Evolutionary conservation across 1,284 basidiomycete species (phyloP).

Genomic region (Leccinum fallax): DNA sequence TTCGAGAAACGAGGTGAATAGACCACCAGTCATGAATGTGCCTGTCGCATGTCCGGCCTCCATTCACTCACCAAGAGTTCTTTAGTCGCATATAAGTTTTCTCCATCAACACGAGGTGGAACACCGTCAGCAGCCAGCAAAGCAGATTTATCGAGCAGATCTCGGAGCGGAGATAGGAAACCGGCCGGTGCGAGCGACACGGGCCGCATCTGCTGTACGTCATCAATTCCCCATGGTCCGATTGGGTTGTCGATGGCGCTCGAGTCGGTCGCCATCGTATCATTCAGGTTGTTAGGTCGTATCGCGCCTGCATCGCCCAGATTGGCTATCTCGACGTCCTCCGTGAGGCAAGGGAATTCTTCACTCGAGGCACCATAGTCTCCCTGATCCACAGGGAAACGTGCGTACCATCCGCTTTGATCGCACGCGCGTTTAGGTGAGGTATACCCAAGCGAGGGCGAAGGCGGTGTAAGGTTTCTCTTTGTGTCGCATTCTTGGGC

Average conservation of each 20-base stretch:
- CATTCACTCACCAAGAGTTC: constrained; percentile 24
- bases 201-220: constrained; percentile 12
- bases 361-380: constrained; percentile 14
- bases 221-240: constrained; percentile 17
- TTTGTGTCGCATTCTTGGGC: constrained; percentile 8
- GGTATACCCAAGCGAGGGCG: constrained; percentile 2
- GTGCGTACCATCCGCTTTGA: constrained; percentile 20
- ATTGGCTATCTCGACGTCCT: constrained; percentile 14
- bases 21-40: constrained; percentile 5
- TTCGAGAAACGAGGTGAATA: constrained; percentile 14
- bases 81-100: constrained; percentile 10
- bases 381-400: constrained; percentile 15
- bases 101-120: constrained; percentile 21
- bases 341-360: constrained; percentile 13
- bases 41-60: constrained; percentile 2
- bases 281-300: constrained; percentile 12
- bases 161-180: constrained; percentile 50
- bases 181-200: constrained; percentile 46
- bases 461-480: background rate
- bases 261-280: background rate
- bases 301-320: constrained; percentile 2
- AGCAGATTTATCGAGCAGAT: constrained; percentile 8
- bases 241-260: constrained; percentile 4
- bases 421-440: constrained; percentile 15
- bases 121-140: constrained; percentile 6